Conservation (phyloP, 495 filamentous ascomycete genomes). For the Hypoxylon lenormandii region DNA sequence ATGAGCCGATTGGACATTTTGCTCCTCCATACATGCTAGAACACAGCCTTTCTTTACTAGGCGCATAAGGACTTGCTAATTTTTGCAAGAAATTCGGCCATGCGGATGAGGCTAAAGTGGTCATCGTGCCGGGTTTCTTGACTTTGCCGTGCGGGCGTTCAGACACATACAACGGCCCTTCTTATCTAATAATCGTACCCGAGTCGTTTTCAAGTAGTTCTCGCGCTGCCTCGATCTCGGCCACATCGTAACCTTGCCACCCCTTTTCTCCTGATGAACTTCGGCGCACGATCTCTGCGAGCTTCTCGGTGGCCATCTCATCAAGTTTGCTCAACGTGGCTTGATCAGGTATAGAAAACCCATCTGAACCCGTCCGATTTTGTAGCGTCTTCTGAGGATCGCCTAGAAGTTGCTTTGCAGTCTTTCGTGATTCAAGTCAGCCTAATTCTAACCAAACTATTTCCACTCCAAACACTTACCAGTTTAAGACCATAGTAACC, state of each 20-base stretch:
- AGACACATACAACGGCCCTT: conserved; percentile 9
- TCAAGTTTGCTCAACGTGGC: conserved; percentile 75
- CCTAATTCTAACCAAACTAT: not conserved
- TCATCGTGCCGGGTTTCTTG: conserved; percentile 18
- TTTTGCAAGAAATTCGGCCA: conserved; percentile 23
- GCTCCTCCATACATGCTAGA: conserved; percentile 31
- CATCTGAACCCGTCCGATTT: conserved; percentile 55
- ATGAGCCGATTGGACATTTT: conserved; percentile 34
- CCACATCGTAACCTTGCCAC: conserved; percentile 77
- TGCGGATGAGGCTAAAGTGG: conserved; percentile 28
- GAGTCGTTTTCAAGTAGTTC: conserved; percentile 70
- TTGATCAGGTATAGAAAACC: conserved; percentile 59
- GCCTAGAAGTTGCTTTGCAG: conserved; percentile 55
- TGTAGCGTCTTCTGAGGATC: conserved; percentile 47
- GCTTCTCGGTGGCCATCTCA: conserved; percentile 75
- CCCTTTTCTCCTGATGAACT: conserved; percentile 69
- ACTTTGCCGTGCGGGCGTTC: conserved; percentile 11
- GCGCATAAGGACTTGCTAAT: conserved; percentile 31
- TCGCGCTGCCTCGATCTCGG: conserved; percentile 81
- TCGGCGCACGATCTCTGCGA: conserved; percentile 78
- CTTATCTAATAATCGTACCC: conserved; percentile 51
- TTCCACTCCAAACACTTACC: conserved; percentile 60
- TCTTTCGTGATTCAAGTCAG: conserved; percentile 50
- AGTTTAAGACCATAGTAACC: conserved; percentile 91
- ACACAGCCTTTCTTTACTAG: conserved; percentile 32